Evolutionary conservation across 1,284 basidiomycete species (phyloP).

Genomic region (Pyrrhoderma noxium): DNA sequence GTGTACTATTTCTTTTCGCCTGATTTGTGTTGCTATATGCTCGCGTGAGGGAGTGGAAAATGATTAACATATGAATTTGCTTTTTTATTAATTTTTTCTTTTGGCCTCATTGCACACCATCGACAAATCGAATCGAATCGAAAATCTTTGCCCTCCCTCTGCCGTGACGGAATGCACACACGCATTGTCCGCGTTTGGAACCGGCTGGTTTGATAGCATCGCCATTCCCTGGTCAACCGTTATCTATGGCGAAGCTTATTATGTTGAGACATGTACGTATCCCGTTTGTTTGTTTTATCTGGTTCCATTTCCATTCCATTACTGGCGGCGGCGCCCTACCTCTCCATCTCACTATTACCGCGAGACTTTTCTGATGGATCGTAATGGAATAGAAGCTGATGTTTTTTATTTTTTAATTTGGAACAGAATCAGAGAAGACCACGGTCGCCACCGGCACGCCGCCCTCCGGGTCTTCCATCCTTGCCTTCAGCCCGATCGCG

Average conservation of each 20-base stretch:
- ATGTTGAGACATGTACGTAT: conserved; percentile 31
- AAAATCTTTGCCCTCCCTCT: neutral
- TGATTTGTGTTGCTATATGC: neutral
- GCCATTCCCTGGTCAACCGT: conserved; percentile 24
- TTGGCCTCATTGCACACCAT: neutral
- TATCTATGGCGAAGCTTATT: conserved; percentile 33
- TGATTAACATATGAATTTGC: neutral
- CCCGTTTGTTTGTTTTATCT: neutral
- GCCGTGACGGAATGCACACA: too few species aligned
- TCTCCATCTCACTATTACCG: neutral
- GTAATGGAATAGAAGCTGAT: neutral
- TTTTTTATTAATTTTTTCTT: conserved; percentile 8
- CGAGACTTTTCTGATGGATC: neutral
- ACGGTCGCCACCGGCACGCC: conserved; percentile 1
- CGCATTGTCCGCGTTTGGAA: too few species aligned
- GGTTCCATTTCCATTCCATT: neutral
- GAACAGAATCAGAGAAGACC: conserved; percentile 9
- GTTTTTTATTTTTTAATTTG: neutral
- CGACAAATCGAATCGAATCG: neutral
- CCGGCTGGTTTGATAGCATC: too few species aligned
- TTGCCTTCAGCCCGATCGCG: conserved; percentile 10
- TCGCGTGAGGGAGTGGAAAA: neutral
- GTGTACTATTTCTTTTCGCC: conserved; percentile 9
- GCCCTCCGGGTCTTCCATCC: conserved; percentile 12
- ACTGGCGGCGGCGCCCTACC: neutral